Conservation (phyloP, 495 filamentous ascomycete species). For the Neurospora tetrasperma region DNA sequence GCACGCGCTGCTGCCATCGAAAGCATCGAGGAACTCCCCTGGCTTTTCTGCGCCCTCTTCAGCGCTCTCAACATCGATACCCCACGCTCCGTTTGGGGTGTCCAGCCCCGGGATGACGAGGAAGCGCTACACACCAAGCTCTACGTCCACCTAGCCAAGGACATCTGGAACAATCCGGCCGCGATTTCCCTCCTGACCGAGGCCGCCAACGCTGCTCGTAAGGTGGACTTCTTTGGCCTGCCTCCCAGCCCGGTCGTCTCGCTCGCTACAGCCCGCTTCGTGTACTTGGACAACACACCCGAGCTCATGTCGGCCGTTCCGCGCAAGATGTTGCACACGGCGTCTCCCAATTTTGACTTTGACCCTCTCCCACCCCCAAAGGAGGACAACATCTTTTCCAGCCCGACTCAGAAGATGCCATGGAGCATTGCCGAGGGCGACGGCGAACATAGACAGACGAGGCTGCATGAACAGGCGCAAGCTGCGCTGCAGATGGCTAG, state of each 20-base stretch:
- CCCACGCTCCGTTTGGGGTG: conserved; percentile 73
- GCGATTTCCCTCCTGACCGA: conserved; percentile 60
- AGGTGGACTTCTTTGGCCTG: conserved; percentile 34
- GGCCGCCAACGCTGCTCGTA: conserved; percentile 47
- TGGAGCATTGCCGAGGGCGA: conserved; percentile 11
- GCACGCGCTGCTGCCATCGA: conserved; percentile 51
- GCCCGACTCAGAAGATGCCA: conserved; percentile 24
- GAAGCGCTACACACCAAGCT: conserved; percentile 68
- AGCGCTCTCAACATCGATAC: conserved; percentile 63
- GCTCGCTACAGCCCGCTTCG: conserved; percentile 62
- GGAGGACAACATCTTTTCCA: conserved; percentile 37
- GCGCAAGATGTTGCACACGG: conserved; percentile 34
- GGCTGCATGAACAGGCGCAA: neutral
- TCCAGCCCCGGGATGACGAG: conserved; percentile 51
- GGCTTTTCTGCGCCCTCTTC: conserved; percentile 69
- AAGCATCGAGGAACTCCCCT: conserved; percentile 66
- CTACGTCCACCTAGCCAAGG: conserved; percentile 70
- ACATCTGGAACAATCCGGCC: conserved; percentile 82
- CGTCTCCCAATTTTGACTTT: conserved; percentile 46
- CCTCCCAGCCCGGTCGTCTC: conserved; percentile 23
- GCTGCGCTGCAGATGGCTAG: neutral
- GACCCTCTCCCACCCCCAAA: conserved; percentile 57
- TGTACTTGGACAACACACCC: conserved; percentile 65
- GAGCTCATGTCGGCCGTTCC: conserved; percentile 52
- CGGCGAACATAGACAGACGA: neutral